Evolutionary conservation across 2,329 filamentous ascomycete genomes (phyloP), one percentile per base, ranked within the genome.

Genomic region (Dactylonectria estremocensis): DNA sequence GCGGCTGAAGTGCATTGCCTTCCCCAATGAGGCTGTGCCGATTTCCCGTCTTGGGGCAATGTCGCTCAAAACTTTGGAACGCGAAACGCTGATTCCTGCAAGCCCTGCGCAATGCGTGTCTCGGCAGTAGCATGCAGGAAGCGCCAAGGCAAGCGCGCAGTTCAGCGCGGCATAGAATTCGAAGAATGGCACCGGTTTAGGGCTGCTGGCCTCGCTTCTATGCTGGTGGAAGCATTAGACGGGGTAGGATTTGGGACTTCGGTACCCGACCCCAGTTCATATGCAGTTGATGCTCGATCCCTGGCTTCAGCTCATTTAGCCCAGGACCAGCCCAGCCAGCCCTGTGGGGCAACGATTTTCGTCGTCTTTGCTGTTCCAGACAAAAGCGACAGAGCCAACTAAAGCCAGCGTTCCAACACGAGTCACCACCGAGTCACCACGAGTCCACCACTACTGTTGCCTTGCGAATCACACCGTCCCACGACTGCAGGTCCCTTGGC

Each of bases 241-340:
- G 24, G 24, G 24, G 24, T 28, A 28, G 18, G 49, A 43, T 63
- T 63, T 20, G 67, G 64, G n/a, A 69, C 67, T 71, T 71, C 61
- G 64, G 64, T 60, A n/a, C 4, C 9, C 33, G 24, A 52, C 24
- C 55, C 62, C 50, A 31, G 61, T 35, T 31, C 16, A 3, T 5
- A 20, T 52, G 49, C 56, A 54, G 59, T 57, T 22, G 48, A 22
- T 7, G 53, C 40, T 63, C 24, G 14, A 20, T 31, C 22, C 20
- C 35, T 33, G 33, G 55, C 55, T 55, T 58, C 66, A 64, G 53
- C 65, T 71, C 67, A 52, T 64, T 50, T 57, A 57, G 45, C 63
- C 60, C 55, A 70, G 69, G 69, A 62, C 68, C 68, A 68, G 43
- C 61, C 57, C 56, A 50, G 24, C 69, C 64, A 71, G 69, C 69